Percentiles rank a stretch among this genome's conserved stretches.
phyloP scores from a whole-genome alignment of 257 asterid genomes.

The Fraxinus anomala region DNA sequence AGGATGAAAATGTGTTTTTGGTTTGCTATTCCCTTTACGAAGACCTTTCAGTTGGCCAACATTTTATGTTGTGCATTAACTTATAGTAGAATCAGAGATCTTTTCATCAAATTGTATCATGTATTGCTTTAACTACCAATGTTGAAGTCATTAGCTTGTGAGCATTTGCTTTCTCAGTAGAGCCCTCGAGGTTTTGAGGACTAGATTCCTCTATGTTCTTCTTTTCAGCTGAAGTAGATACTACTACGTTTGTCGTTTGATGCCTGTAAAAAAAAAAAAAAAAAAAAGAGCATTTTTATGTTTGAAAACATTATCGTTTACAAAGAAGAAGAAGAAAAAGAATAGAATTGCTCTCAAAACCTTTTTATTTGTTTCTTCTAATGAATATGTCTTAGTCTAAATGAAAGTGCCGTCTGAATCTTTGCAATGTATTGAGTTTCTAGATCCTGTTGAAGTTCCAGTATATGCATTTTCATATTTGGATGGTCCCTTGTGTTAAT shows the following conservation, averaged over 20 bases:
- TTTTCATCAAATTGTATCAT: too few species aligned
- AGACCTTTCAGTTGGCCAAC: too few species aligned
- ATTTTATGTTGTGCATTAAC: too few species aligned
- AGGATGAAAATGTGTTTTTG: too few species aligned
- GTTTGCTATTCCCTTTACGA: too few species aligned
- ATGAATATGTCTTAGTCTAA: slow-evolving; percentile 29
- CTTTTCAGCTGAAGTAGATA: slow-evolving; percentile 34
- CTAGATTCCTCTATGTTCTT: slow-evolving; percentile 38
- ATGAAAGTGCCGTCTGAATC: slow-evolving; percentile 20
- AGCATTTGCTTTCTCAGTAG: slow-evolving; percentile 39
- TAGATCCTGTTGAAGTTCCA: slow-evolving; percentile 25
- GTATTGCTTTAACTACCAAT: too few species aligned
- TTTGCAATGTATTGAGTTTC: slow-evolving; percentile 23
- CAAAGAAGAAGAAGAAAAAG: neutral
- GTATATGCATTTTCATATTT: slow-evolving; percentile 17
- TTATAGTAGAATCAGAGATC: too few species aligned
- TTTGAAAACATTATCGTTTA: neutral
- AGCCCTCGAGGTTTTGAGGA: slow-evolving; percentile 38
- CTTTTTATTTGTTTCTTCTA: slow-evolving; percentile 38
- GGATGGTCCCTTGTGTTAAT: slow-evolving; percentile 33
- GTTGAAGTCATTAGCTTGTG: slow-evolving; percentile 44
- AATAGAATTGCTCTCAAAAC: slow-evolving; percentile 18
- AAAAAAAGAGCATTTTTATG: neutral
- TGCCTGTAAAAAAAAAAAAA: slow-evolving; percentile 36
- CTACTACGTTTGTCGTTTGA: slow-evolving; percentile 22